These are phyloP conservation scores for Coccomyxa subellipsoidea DNA, from an alignment of 163 green algal species.

Conservation along the genomic window DNA sequence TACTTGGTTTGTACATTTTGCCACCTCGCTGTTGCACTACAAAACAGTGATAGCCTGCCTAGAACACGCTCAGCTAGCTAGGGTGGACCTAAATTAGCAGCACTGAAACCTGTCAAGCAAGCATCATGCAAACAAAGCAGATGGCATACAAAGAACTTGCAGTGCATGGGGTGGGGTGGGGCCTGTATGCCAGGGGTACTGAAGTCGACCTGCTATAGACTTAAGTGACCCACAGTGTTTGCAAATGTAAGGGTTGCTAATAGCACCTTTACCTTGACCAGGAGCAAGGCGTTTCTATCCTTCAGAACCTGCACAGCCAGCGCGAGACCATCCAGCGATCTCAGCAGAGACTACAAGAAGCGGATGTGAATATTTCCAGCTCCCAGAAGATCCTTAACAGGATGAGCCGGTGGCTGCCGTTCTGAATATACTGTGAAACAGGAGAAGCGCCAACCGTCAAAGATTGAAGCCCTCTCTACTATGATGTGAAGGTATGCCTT, in stretches of 20 bases:
- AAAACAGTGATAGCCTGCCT: neutral
- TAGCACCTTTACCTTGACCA: neutral
- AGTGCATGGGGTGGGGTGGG: too few species aligned
- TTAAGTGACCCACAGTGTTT: neutral
- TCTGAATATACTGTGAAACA: too few species aligned
- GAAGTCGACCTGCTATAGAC: too few species aligned
- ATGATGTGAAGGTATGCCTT: too few species aligned
- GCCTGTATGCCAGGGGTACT: too few species aligned
- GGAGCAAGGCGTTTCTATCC: neutral
- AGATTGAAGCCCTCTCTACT: too few species aligned
- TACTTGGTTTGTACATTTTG: too few species aligned
- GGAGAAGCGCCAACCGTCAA: too few species aligned
- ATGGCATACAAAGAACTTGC: too few species aligned
- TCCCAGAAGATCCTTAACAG: neutral
- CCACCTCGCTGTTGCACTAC: too few species aligned
- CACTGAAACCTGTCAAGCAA: neutral
- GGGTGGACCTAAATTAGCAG: neutral
- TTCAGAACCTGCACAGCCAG: constrained; percentile 1
- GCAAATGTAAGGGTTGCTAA: neutral
- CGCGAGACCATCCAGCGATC: neutral
- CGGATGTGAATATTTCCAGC: neutral
- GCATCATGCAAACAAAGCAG: too few species aligned
- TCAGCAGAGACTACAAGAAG: neutral
- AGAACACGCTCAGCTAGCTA: neutral
- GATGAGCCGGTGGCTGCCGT: neutral